phyloP scores from a whole-genome alignment of 805 yeast genomes.

The Teunomyces pallodes region DNA sequence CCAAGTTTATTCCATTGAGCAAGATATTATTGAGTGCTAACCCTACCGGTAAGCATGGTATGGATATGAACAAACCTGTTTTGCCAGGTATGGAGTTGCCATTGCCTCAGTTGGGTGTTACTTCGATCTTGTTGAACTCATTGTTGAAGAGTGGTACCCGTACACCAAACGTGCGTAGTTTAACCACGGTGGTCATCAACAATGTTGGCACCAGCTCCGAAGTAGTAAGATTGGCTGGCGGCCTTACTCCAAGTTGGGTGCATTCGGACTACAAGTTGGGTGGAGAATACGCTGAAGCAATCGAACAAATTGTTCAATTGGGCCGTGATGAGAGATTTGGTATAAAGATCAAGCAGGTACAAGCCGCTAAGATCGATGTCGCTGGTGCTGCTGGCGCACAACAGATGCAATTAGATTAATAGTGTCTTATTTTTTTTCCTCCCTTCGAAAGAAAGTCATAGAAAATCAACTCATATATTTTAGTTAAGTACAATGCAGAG shows the following conservation, averaged over 20 bases:
- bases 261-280: slow-evolving; percentile 72
- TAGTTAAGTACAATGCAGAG: not conserved
- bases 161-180: slow-evolving; percentile 61
- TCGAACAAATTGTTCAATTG: slow-evolving; percentile 55
- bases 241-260: slow-evolving; percentile 79
- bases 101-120: slow-evolving; percentile 68
- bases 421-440: too few relatives aligned
- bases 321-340: slow-evolving; percentile 71
- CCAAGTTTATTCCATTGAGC: slow-evolving; percentile 70
- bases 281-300: slow-evolving; percentile 44
- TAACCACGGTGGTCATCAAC: slow-evolving; percentile 66
- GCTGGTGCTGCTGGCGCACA: slow-evolving; percentile 7
- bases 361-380: slow-evolving; percentile 44
- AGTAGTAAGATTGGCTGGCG: slow-evolving; percentile 79
- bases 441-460: not conserved
- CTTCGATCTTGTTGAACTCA: slow-evolving; percentile 65
- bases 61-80: slow-evolving; percentile 62
- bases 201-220: slow-evolving; percentile 43
- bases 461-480: too few relatives aligned
- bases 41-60: slow-evolving; percentile 65
- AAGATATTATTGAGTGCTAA: slow-evolving; percentile 60
- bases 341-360: slow-evolving; percentile 59
- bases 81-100: slow-evolving; percentile 77
- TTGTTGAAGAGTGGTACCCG: slow-evolving; percentile 48
- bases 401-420: slow-evolving; percentile 18